Evolutionary conservation across 2,329 filamentous ascomycete species (phyloP), one percentile per base, ranked within the genome.

Genomic region (Aspergillus novoparasiticus): DNA sequence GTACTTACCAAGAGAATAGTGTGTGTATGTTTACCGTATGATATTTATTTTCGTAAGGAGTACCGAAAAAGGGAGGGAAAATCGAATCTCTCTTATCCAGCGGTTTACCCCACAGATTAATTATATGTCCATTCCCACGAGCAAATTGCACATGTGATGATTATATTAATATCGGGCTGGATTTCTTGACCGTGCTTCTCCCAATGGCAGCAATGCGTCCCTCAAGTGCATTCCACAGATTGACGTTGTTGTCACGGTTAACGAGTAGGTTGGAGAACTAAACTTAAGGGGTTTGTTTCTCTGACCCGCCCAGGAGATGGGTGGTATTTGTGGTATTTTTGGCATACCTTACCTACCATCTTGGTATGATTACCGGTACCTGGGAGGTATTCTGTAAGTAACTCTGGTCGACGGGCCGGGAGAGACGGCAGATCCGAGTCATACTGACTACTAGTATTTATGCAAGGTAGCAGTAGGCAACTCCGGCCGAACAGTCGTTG

Each of bases 71-170:
- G 28, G 28, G 28, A 32, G 26, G 21, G 19, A 30, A 21, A 51
- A 51, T 51, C 48, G 48, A 51, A 51, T 51, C 48, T 51, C 48
- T 51, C 48, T 51, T 32, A 51, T 51, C 28, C 48, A 51, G 48
- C 19, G 28, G 5, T 28, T 48, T 32, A n/a, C 48, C 48, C 26
- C 48, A 51, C 26, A 32, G 48, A 51, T n/a, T 10, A 51, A 51
- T 51, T 32, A 32, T 51, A 51, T 23, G n/a, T 32, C 48, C 28
- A 51, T 32, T 41, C 48, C 48, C 48, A 51, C 48, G 48, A 51
- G 48, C 48, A 8, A 32, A 51, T 19, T 41, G 39, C 8, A 32
- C 48, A 30, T 26, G 30, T 28, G 12, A 16, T 48, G 6, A 19
- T n/a, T 21, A 51, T 51, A 34, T 51, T 34, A 51, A 51, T 32